Evolutionary conservation across 116 monocot genomes (phyloP).

Genomic region (Zostera marina): DNA sequence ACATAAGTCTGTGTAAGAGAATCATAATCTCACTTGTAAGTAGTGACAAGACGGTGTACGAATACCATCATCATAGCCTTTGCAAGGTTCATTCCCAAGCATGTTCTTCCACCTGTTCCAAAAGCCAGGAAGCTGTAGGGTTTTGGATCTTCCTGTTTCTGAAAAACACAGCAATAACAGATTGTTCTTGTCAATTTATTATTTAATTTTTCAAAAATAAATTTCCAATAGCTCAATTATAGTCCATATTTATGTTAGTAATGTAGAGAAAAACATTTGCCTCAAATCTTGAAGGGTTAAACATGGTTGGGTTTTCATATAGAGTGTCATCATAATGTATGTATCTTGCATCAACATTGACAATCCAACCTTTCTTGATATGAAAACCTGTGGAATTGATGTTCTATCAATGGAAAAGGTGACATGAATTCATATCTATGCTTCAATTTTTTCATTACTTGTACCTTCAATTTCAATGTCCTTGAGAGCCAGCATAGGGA

Average conservation of each 20-base stretch:
- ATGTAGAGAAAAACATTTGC: constrained; percentile 15
- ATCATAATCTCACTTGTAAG: constrained; percentile 19
- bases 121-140: constrained; percentile 52
- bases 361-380: constrained; percentile 59
- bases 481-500: constrained; percentile 53
- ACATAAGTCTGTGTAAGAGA: no score
- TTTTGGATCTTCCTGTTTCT: constrained; percentile 31
- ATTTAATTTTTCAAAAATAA: no score
- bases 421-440: background rate
- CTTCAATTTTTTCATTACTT: background rate
- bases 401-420: background rate
- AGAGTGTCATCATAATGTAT: constrained; percentile 40
- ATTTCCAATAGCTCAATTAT: no score
- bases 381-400: constrained; percentile 28
- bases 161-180: background rate
- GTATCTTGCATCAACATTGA: constrained; percentile 60
- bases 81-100: constrained; percentile 82
- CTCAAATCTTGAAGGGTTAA: constrained; percentile 57
- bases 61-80: constrained; percentile 78
- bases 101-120: constrained; percentile 54
- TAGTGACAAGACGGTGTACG: constrained; percentile 52
- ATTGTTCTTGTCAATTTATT: background rate
- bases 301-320: constrained; percentile 39
- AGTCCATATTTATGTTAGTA: no score
- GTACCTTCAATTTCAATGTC: constrained; percentile 60